phyloP scores from a whole-genome alignment of 257 asterid species.

The Salvia splendens region DNA sequence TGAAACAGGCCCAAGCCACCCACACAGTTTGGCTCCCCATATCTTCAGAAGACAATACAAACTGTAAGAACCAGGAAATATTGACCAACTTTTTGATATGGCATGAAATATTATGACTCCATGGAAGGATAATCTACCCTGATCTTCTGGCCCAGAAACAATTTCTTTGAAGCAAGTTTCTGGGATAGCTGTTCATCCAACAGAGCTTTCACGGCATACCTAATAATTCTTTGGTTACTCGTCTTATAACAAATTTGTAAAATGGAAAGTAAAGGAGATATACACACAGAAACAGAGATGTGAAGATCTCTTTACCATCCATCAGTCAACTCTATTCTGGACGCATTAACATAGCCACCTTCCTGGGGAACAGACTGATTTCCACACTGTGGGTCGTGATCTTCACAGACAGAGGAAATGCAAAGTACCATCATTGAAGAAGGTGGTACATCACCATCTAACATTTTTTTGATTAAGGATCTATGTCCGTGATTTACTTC shows the following conservation, averaged over 20 bases:
- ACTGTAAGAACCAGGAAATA: constrained; percentile 52
- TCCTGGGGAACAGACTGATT: constrained; percentile 44
- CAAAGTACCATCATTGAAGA: constrained; percentile 87
- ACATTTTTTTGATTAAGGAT: constrained; percentile 76
- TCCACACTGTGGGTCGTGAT: constrained; percentile 37
- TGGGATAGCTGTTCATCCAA: constrained; percentile 76
- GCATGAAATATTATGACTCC: constrained; percentile 27
- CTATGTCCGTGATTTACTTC: constrained; percentile 93
- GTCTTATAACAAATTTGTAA: constrained; percentile 21
- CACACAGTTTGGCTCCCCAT: constrained; percentile 88
- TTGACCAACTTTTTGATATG: constrained; percentile 37
- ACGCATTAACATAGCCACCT: constrained; percentile 38
- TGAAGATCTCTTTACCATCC: constrained; percentile 78
- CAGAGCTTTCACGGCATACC: constrained; percentile 77
- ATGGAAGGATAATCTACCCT: constrained; percentile 53
- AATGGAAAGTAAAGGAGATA: neutral
- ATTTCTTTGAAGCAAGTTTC: constrained; percentile 70
- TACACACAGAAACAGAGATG: constrained; percentile 16
- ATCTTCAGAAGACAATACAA: constrained; percentile 77
- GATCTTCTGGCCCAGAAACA: constrained; percentile 94
- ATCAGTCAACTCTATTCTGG: constrained; percentile 80
- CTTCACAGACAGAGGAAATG: constrained; percentile 64
- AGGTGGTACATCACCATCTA: constrained; percentile 87
- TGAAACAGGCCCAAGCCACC: constrained; percentile 85
- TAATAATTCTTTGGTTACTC: constrained; percentile 39